Base-by-base conservation (phyloP, 2,329 filamentous ascomycete species). In the Hypoxylon sp. region DNA sequence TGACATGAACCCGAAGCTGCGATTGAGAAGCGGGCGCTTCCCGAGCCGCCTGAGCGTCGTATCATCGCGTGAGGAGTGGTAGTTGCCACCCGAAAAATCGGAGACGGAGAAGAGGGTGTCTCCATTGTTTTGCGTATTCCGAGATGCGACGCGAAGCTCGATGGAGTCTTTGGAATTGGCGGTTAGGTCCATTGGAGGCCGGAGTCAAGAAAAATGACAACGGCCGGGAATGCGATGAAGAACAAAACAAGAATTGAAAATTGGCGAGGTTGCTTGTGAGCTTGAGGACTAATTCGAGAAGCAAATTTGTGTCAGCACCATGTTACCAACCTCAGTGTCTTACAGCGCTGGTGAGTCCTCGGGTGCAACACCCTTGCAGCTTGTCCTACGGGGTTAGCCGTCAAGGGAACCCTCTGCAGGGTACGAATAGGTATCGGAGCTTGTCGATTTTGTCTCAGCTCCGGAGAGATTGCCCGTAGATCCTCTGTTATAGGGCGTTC, bases 1-100 rank as follows among this genome's bases (percentile, higher is more conserved):
- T 0, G 73, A 73, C 70, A 73, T 71, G 35, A 74, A 73, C 1
- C 72, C 68, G 40, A 74, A 72, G 44, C 63, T 71, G 2, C 70
- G 71, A 10, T 58, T 68, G 20, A 70, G 62, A 7, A 66, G 53
- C 13, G 72, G 69, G 2, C 65, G 65, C 33, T 73, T 73, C 3
- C 72, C 72, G 4, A 73, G 61, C 20, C 68, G 58, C 6, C 35
- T 37, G 7, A 72, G 54, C 2, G 56, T 53, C 17, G 55, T 61
- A 37, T 65, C 67, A 31, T 69, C 59, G 27, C 33, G 48, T 4
- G 56, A 48, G 2, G 46, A 44, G 25, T 53, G 44, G 31, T 40
- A 40, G 27, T 40, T 57, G 25, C 49, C 53, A 50, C 42, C 49
- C 1, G 60, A 64, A 11, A 58, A 62, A 25, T 66, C 54, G 44